Base-by-base conservation (phyloP, 2,329 filamentous ascomycete species). In the Rutstroemia sp. region DNA sequence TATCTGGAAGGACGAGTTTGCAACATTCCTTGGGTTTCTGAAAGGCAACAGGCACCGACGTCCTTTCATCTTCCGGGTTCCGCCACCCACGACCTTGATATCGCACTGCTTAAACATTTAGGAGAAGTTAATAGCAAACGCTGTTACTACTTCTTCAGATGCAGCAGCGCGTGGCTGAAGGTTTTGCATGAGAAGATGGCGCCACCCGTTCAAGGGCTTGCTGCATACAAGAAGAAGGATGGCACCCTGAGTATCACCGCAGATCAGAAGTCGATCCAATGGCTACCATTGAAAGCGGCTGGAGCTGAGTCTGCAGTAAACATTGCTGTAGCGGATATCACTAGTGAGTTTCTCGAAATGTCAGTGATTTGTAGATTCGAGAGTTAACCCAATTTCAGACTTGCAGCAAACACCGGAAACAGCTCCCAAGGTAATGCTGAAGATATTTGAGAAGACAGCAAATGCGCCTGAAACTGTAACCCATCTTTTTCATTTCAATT, bases 141-240 rank as follows among this genome's bases (percentile, higher is more conserved):
- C 10, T 34, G 37, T 34, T n/a, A n/a, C 23, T 48, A 23, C n/a
- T 23, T 30, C n/a, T 23, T 30, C 34, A 41, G 21, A 49, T 49
- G 44, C 52, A 14, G 37, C 27, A 42, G 25, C 44, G 34, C 38
- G 52, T 25, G 30, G 8, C 48, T 37, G 34, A 47, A 34, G 46
- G 19, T 17, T 50, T 52, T 51, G 39, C 48, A 46, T 56, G 34
- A 45, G 37, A 41, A 47, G n/a, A 56, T 56, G 54, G 60, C 61
- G 8, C 50, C 58, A 16, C 44, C 57, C 46, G 56, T 67, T 39
- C 65, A 62, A 54, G 89, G 86, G 58, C 82, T 80, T 61, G 85
- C 87, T 52, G 78, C 85, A 57, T 97, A 94, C 79, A 97, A 96
- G 75, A 99, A 97, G 78, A 94, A 95, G 73, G 89, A 97, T 76